Evolutionary conservation across 331 rosid genomes (phyloP).

Genomic region (Prunus yedoensis): DNA sequence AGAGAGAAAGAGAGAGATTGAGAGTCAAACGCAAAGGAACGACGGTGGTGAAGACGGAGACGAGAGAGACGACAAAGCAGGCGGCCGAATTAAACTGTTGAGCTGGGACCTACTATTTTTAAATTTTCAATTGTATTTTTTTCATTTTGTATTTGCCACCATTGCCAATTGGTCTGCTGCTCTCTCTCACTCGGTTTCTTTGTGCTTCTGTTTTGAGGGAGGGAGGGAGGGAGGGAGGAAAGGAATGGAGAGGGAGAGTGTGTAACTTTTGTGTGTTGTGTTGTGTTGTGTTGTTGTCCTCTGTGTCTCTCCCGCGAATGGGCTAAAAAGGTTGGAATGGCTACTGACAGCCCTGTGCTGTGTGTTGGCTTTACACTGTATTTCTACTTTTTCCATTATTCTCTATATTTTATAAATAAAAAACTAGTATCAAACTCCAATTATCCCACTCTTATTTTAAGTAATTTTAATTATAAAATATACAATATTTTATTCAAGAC

Average conservation of each 20-base stretch:
- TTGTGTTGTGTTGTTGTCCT: constrained; percentile 34
- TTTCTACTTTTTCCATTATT: not conserved
- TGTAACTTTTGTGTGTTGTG: no score
- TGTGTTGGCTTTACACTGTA: constrained; percentile 26
- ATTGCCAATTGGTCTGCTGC: not conserved
- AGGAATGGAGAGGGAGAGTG: not conserved
- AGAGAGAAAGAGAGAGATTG: constrained; percentile 24
- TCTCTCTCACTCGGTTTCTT: not conserved
- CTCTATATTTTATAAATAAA: no score
- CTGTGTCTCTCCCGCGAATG: constrained; percentile 10
- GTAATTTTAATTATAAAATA: no score
- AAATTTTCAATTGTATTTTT: not conserved
- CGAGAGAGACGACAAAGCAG: constrained; percentile 88
- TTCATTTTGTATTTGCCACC: not conserved
- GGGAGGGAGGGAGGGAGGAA: no score
- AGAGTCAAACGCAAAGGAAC: constrained; percentile 59
- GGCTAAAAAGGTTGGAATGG: constrained; percentile 28
- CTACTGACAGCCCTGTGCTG: constrained; percentile 38
- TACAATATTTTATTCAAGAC: no score
- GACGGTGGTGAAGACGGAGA: constrained; percentile 66
- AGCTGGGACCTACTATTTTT: constrained; percentile 44
- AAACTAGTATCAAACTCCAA: no score
- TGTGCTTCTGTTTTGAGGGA: not conserved
- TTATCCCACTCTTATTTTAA: no score
- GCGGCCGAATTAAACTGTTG: constrained; percentile 78